These are phyloP conservation scores for Globisporangium spiculum DNA, from an alignment of 352 stramenopile genomes.

Conservation along the genomic window DNA sequence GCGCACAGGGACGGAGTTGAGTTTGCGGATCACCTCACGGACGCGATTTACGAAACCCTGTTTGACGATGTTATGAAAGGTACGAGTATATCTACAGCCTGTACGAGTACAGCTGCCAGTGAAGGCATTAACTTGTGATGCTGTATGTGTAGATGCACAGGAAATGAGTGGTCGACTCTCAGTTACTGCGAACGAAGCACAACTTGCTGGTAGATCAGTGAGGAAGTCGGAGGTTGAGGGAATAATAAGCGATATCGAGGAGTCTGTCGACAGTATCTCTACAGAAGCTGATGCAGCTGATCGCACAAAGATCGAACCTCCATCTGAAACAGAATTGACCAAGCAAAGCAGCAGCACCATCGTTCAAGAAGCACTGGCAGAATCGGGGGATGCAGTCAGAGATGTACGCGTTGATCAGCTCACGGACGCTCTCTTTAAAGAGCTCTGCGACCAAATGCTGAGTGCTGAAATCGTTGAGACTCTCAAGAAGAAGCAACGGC, in stretches of 20 bases:
- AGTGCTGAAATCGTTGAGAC: not conserved
- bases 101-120: not conserved
- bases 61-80: slow-evolving; percentile 19
- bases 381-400: not conserved
- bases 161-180: not conserved
- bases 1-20: not conserved
- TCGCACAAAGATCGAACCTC: not conserved
- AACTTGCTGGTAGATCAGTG: too few species aligned
- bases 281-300: not conserved
- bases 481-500: not conserved
- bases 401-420: not conserved
- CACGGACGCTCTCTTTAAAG: slow-evolving; percentile 6
- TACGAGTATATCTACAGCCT: slow-evolving; percentile 7
- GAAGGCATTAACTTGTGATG: too few species aligned
- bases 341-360: too few species aligned
- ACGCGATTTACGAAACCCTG: slow-evolving; percentile 24
- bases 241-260: not conserved
- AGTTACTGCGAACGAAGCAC: not conserved
- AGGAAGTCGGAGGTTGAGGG: not conserved
- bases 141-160: not conserved
- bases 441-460: slow-evolving; percentile 5
- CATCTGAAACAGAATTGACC: not conserved
- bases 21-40: slow-evolving; percentile 17
- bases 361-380: not conserved
- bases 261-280: not conserved